Conservation (phyloP, 306 rosid genomes). For the Rosa lucieae region DNA sequence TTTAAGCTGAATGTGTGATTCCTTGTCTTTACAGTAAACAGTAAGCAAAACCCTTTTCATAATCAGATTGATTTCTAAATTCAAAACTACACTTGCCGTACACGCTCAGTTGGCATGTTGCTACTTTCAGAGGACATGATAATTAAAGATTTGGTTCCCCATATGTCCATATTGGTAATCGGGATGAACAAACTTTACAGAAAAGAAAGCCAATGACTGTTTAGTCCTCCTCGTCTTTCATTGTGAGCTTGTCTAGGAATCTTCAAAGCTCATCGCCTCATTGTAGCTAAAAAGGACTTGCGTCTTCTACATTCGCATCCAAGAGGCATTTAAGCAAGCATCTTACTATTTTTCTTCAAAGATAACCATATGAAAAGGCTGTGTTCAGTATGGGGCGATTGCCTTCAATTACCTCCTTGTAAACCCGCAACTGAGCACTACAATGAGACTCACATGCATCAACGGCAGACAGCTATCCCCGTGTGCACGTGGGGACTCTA, state of each 20-base stretch:
- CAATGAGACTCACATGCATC: neutral
- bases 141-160: constrained; percentile 23
- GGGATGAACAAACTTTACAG: neutral
- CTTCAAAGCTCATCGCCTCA: neutral
- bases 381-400: neutral
- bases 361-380: neutral
- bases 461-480: neutral
- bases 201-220: neutral
- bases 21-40: neutral
- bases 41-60: neutral
- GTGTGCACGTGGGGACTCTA: neutral
- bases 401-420: neutral
- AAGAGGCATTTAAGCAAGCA: neutral
- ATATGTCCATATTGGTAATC: neutral
- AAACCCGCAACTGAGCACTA: neutral
- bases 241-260: neutral
- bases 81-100: constrained; percentile 25
- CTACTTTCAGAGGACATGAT: constrained; percentile 18
- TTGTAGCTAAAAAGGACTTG: neutral
- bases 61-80: constrained; percentile 11
- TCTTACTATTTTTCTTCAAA: neutral
- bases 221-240: neutral
- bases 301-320: neutral
- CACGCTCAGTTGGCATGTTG: constrained; percentile 31
- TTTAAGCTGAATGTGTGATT: neutral